phyloP scores from a whole-genome alignment of 2,329 filamentous ascomycete genomes.

The Verticillium alfalfae region DNA sequence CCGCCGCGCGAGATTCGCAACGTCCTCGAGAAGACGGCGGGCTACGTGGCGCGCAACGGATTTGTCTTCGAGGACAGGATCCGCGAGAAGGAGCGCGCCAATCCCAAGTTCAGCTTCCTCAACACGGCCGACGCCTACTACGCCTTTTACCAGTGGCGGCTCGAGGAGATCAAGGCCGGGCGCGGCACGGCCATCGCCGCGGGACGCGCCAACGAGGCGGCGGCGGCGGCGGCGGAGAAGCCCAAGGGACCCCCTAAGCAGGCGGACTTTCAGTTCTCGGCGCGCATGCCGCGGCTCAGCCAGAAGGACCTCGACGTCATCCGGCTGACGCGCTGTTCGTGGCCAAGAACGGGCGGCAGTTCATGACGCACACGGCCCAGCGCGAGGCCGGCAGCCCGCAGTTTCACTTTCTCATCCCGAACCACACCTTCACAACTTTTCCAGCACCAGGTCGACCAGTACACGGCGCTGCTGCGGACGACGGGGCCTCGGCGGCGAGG shows the following conservation, averaged over 20 bases:
- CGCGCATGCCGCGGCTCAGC: constrained; percentile 95
- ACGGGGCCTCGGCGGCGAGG: constrained; percentile 60
- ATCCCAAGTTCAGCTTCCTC: constrained; percentile 90
- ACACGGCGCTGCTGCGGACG: constrained; percentile 69
- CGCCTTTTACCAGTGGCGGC: constrained; percentile 84
- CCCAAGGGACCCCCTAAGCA: constrained; percentile 81
- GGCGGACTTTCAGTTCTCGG: constrained; percentile 85
- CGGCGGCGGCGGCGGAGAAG: constrained; percentile 47
- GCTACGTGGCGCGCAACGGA: constrained; percentile 72
- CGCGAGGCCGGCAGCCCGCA: constrained; percentile 87
- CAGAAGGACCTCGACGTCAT: constrained; percentile 80
- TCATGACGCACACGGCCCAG: constrained; percentile 85
- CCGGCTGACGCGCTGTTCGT: constrained; percentile 79
- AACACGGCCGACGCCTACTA: constrained; percentile 76
- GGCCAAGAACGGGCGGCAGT: constrained; percentile 86
- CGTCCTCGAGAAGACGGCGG: constrained; percentile 89
- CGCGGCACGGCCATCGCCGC: constrained; percentile 74
- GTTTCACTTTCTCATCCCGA: constrained; percentile 91
- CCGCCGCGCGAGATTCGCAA: constrained; percentile 83
- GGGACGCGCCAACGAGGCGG: constrained; percentile 62
- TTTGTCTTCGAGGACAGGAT: constrained; percentile 75
- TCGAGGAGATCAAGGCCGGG: constrained; percentile 79
- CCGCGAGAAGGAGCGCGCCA: constrained; percentile 74
- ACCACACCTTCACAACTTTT: constrained; percentile 97
- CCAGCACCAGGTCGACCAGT: constrained; percentile 86